Conservation (phyloP, 2,329 filamentous ascomycete species). For the Lachnellula arida region DNA sequence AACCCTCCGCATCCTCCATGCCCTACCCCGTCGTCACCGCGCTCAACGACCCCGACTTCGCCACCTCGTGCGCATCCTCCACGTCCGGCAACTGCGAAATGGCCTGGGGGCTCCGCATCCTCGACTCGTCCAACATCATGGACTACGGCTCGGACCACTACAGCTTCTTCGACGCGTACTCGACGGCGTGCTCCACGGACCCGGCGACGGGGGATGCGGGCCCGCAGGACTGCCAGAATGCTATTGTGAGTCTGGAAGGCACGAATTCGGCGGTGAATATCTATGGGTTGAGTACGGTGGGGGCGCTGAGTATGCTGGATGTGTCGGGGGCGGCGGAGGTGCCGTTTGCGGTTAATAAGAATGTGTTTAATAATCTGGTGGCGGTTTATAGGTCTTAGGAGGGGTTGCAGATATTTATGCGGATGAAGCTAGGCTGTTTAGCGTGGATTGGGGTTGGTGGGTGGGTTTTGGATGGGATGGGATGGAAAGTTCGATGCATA, state of each 20-base stretch:
- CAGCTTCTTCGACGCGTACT: constrained; percentile 54
- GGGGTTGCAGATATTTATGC: background rate
- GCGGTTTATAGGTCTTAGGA: background rate
- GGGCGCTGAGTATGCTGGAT: constrained; percentile 21
- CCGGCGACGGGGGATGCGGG: background rate
- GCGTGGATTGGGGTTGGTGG: no score
- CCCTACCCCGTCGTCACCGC: background rate
- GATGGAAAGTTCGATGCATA: no score
- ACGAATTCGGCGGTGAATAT: constrained; percentile 14
- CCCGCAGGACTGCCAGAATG: background rate
- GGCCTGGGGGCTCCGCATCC: constrained; percentile 60
- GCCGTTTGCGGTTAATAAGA: background rate
- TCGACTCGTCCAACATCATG: constrained; percentile 42
- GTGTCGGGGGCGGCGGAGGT: constrained; percentile 8
- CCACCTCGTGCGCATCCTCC: constrained; percentile 24
- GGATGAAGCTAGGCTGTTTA: no score
- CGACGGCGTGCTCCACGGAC: background rate
- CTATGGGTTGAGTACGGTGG: constrained; percentile 21
- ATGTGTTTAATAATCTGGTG: background rate
- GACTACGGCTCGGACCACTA: constrained; percentile 50
- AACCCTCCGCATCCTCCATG: constrained; percentile 7
- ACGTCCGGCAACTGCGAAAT: constrained; percentile 41
- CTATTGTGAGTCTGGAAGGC: background rate
- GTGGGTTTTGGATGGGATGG: no score
- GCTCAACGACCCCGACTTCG: constrained; percentile 44